phyloP scores from a whole-genome alignment of 2,329 filamentous ascomycete genomes.

The Hypomyces rosellus region DNA sequence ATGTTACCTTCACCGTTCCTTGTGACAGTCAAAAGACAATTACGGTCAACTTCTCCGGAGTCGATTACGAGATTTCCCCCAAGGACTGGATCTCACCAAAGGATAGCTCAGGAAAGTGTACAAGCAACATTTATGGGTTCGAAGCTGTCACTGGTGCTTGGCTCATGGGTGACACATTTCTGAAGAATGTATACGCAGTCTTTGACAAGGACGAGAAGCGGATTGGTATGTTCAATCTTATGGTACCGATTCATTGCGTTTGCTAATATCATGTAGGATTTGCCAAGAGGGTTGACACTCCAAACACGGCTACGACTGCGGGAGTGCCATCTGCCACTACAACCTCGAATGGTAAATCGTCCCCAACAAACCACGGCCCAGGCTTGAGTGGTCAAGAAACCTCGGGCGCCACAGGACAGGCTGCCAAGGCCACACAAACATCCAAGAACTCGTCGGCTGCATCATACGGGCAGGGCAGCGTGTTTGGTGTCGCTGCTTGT shows the following conservation, averaged over 20 bases:
- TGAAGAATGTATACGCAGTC: conserved; percentile 85
- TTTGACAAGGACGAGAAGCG: conserved; percentile 68
- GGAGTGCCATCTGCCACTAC: not conserved
- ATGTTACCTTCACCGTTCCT: conserved; percentile 63
- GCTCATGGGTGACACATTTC: conserved; percentile 78
- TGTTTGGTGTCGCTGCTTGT: not conserved
- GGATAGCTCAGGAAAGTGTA: conserved; percentile 42
- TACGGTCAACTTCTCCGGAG: conserved; percentile 61
- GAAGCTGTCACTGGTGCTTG: conserved; percentile 61
- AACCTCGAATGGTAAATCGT: not conserved
- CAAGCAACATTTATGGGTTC: conserved; percentile 69
- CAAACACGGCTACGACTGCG: not conserved
- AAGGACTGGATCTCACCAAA: conserved; percentile 62
- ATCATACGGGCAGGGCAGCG: not conserved
- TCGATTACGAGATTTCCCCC: conserved; percentile 58
- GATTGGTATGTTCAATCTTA: conserved; percentile 45
- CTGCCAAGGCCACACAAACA: not conserved
- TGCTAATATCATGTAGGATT: not conserved
- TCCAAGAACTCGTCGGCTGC: not conserved
- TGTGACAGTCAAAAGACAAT: conserved; percentile 59
- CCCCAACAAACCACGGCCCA: not conserved
- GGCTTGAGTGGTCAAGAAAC: not conserved
- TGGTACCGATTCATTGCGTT: not conserved
- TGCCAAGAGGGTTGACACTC: not conserved
- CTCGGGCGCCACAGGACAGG: not conserved